Conservation (phyloP, 371 early-diverging fungal genomes). For the Smittium culicis region DNA sequence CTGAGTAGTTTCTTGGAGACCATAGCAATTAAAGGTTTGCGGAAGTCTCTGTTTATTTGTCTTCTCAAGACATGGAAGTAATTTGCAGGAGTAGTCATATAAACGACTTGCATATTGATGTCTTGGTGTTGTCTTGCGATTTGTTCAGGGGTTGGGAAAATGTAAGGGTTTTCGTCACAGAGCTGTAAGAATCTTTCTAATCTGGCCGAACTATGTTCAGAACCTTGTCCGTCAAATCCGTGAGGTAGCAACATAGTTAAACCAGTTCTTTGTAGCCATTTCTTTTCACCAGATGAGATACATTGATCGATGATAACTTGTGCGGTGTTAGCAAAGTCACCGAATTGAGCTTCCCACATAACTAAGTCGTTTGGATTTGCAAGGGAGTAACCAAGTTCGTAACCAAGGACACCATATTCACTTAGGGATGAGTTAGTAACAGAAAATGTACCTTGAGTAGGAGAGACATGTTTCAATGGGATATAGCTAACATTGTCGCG, state of each 20-base stretch:
- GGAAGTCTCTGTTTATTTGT: slow-evolving; percentile 72
- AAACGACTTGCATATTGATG: slow-evolving; percentile 84
- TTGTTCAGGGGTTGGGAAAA: slow-evolving; percentile 10
- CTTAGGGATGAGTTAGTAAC: slow-evolving; percentile 81
- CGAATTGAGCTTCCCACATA: slow-evolving; percentile 98
- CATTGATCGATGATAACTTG: slow-evolving; percentile 92
- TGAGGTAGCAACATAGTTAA: slow-evolving; percentile 87
- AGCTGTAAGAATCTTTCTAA: slow-evolving; percentile 93
- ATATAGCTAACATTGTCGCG: slow-evolving; percentile 47
- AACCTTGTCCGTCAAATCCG: slow-evolving; percentile 93
- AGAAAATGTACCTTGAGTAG: slow-evolving; percentile 44
- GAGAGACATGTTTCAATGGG: slow-evolving; percentile 60
- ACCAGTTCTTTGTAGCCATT: slow-evolving; percentile 86
- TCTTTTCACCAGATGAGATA: slow-evolving; percentile 73
- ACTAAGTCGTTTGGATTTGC: slow-evolving; percentile 68
- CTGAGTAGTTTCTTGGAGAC: slow-evolving; percentile 76
- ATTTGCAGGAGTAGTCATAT: slow-evolving; percentile 89
- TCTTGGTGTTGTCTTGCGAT: slow-evolving; percentile 25
- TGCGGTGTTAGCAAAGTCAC: slow-evolving; percentile 94
- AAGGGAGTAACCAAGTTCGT: slow-evolving; percentile 84
- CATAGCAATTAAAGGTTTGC: slow-evolving; percentile 84
- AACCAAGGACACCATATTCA: slow-evolving; percentile 90
- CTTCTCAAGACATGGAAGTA: slow-evolving; percentile 90
- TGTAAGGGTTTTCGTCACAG: slow-evolving; percentile 49
- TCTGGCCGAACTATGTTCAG: slow-evolving; percentile 83